These are phyloP conservation scores for Phytophthora tentaculata DNA, from an alignment of 352 stramenopile genomes.

Conservation along the genomic window DNA sequence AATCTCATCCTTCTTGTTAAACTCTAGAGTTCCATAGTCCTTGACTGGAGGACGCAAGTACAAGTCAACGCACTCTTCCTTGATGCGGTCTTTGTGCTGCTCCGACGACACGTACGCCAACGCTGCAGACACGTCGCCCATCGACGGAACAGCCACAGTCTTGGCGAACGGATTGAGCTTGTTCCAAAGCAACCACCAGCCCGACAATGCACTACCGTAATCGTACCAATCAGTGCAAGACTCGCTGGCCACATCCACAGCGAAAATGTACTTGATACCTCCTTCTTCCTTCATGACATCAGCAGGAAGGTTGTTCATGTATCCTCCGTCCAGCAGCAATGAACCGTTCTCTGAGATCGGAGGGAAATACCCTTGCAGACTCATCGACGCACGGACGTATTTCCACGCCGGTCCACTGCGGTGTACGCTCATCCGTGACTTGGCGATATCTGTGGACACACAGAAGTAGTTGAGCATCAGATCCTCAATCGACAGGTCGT, in stretches of 20 bases:
- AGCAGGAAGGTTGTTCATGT: constrained; percentile 94
- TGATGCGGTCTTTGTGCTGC: constrained; percentile 88
- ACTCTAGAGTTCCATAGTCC: constrained; percentile 92
- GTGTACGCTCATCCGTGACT: constrained; percentile 88
- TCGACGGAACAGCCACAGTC: constrained; percentile 90
- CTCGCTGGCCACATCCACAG: constrained; percentile 90
- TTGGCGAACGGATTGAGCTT: constrained; percentile 91
- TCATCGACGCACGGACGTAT: constrained; percentile 93
- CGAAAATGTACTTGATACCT: constrained; percentile 90
- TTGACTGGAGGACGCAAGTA: constrained; percentile 90
- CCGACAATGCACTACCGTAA: constrained; percentile 83
- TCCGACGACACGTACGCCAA: constrained; percentile 91
- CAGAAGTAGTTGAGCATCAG: constrained; percentile 94
- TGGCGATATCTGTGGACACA: constrained; percentile 92
- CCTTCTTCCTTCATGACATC: constrained; percentile 92
- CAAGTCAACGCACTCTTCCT: constrained; percentile 86
- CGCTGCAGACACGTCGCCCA: constrained; percentile 91
- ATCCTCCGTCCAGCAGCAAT: constrained; percentile 90
- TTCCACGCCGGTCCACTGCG: constrained; percentile 89
- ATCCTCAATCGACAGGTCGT: constrained; percentile 87
- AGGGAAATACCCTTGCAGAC: constrained; percentile 90
- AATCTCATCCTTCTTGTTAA: constrained; percentile 93
- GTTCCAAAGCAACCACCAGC: constrained; percentile 93
- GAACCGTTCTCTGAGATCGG: constrained; percentile 90
- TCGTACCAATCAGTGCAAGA: constrained; percentile 74